Conservation (phyloP, 1,284 basidiomycete genomes). For the Fomitiporia mediterranea region DNA sequence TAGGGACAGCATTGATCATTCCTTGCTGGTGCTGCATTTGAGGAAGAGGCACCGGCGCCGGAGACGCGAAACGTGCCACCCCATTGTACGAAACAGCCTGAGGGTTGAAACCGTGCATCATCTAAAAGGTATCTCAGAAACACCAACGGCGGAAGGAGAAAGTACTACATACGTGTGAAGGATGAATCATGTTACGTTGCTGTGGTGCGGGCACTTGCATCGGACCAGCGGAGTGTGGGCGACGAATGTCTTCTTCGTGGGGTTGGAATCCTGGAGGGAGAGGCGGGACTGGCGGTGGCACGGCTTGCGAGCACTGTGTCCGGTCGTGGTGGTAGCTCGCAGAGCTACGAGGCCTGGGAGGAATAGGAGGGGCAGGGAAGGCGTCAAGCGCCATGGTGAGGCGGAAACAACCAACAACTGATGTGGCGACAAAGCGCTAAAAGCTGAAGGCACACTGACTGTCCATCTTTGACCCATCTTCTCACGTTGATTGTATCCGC, state of each 20-base stretch:
- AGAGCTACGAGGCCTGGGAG: conserved; percentile 9
- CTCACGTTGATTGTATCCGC: too few species aligned
- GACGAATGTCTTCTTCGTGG: conserved; percentile 24
- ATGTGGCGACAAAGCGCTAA: not conserved
- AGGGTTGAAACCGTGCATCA: conserved; percentile 57
- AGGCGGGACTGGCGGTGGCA: conserved; percentile 38
- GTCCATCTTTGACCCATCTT: too few species aligned
- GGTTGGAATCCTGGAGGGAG: conserved; percentile 32
- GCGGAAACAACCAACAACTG: conserved; percentile 1
- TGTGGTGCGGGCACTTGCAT: conserved; percentile 66
- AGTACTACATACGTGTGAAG: conserved; percentile 48
- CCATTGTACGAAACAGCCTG: conserved; percentile 12
- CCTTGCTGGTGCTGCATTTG: conserved; percentile 20
- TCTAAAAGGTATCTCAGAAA: conserved; percentile 36
- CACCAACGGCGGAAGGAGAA: conserved; percentile 18
- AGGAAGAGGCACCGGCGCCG: conserved; percentile 15
- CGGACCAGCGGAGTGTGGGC: conserved; percentile 52
- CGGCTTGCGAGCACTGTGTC: not conserved
- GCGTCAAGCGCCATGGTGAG: not conserved
- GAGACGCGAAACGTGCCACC: conserved; percentile 13
- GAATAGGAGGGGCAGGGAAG: not conserved
- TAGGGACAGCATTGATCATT: conserved; percentile 25
- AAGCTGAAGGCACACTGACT: too few species aligned
- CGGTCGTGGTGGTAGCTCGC: not conserved
- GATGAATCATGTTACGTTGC: conserved; percentile 52